These are phyloP conservation scores for Exophiala phaeomuriformis DNA, from an alignment of 2,329 filamentous ascomycete species.

Conservation along the genomic window DNA sequence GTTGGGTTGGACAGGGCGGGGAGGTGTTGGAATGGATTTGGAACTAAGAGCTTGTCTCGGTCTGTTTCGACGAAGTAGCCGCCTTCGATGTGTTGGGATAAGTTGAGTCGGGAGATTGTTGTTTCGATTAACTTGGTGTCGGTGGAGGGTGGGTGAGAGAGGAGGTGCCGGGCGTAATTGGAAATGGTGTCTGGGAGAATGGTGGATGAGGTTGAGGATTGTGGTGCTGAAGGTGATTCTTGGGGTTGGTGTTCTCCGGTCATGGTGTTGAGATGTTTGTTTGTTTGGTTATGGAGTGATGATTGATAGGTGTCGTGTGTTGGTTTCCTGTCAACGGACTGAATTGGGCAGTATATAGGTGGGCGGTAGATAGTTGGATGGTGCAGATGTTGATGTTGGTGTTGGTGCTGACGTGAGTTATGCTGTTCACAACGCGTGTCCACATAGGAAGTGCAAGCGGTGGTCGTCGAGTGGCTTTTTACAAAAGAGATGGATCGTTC, in stretches of 20 bases:
- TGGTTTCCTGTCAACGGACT: too few species aligned
- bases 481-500: too few species aligned
- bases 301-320: not conserved
- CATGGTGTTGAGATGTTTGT: not conserved
- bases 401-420: too few species aligned
- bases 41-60: slow-evolving; percentile 44
- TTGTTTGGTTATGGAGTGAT: not conserved
- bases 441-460: too few species aligned
- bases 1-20: slow-evolving; percentile 34
- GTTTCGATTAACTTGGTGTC: slow-evolving; percentile 33
- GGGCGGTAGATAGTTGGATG: too few species aligned
- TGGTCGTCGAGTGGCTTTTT: too few species aligned
- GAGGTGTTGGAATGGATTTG: slow-evolving; percentile 45
- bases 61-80: slow-evolving; percentile 60
- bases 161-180: slow-evolving; percentile 9
- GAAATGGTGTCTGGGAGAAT: not conserved
- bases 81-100: slow-evolving; percentile 55
- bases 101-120: slow-evolving; percentile 41
- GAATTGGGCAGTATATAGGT: too few species aligned
- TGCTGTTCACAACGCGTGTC: too few species aligned
- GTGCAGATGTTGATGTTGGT: too few species aligned
- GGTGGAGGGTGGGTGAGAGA: slow-evolving; percentile 15
- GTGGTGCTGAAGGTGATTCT: not conserved
- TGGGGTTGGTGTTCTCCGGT: not conserved
- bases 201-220: not conserved